Conservation (phyloP, 768 basidiomycete genomes). For the Sporobolomyces roseus region DNA sequence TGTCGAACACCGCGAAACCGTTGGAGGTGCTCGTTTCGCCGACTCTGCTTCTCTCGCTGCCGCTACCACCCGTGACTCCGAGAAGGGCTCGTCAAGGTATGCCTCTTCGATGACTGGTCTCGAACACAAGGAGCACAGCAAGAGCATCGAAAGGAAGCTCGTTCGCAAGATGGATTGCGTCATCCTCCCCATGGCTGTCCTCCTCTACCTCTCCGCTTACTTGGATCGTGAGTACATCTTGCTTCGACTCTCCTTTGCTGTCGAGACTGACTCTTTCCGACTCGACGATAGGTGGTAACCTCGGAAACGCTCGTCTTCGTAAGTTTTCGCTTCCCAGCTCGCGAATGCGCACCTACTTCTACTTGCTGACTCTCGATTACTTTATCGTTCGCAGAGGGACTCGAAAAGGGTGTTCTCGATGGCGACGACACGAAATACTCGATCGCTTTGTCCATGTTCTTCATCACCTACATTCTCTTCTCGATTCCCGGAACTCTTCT, state of each 20-base stretch:
- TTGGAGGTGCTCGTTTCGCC: slow-evolving; percentile 13
- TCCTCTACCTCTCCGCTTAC: slow-evolving; percentile 52
- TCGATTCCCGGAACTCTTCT: slow-evolving; percentile 50
- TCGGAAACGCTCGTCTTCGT: slow-evolving; percentile 44
- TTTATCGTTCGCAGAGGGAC: slow-evolving; percentile 38
- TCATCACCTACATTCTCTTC: slow-evolving; percentile 49
- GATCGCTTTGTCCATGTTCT: slow-evolving; percentile 45
- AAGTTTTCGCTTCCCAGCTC: too few species aligned
- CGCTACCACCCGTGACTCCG: slow-evolving; percentile 22
- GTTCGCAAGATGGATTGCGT: slow-evolving; percentile 45
- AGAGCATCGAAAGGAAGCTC: slow-evolving; percentile 23
- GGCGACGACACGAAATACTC: slow-evolving; percentile 48
- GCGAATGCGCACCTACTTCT: too few species aligned
- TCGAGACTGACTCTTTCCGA: too few species aligned
- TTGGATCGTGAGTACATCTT: slow-evolving; percentile 47
- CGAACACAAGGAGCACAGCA: slow-evolving; percentile 14
- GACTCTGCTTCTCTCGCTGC: slow-evolving; percentile 20
- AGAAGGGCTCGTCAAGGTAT: slow-evolving; percentile 35
- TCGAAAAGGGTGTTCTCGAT: slow-evolving; percentile 47
- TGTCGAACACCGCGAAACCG: slow-evolving; percentile 2
- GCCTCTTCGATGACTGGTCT: slow-evolving; percentile 23
- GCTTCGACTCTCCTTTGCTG: too few species aligned
- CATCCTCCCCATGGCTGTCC: slow-evolving; percentile 51
- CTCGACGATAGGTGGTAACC: slow-evolving; percentile 50
- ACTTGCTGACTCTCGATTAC: too few species aligned